Evolutionary conservation across 192 early-diverging fungal species (phyloP).

Genomic region (Phlyctochytrium bullatum): DNA sequence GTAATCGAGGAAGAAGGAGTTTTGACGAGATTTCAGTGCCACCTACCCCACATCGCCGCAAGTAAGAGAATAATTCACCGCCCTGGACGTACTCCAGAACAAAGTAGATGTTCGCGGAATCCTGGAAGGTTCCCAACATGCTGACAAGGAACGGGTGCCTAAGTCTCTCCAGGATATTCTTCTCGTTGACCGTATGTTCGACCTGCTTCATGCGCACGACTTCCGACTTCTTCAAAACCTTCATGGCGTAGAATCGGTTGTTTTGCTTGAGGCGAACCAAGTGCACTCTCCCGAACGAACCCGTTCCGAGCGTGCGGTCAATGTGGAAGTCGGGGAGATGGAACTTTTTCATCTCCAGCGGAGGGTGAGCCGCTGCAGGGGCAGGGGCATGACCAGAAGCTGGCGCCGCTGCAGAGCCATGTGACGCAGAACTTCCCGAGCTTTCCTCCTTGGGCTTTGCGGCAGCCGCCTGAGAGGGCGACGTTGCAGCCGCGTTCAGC

Average conservation of each 20-base stretch:
- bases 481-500: slow-evolving; percentile 6
- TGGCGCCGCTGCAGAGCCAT: not conserved
- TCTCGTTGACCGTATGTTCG: slow-evolving; percentile 98
- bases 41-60: slow-evolving; percentile 78
- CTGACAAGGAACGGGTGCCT: slow-evolving; percentile 88
- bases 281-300: slow-evolving; percentile 96
- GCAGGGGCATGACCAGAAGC: slow-evolving; percentile 5
- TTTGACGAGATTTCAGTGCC: slow-evolving; percentile 33
- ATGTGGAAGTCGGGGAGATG: slow-evolving; percentile 76
- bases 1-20: not conserved
- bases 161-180: slow-evolving; percentile 83
- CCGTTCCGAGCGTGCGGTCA: slow-evolving; percentile 89
- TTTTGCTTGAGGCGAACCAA: slow-evolving; percentile 77
- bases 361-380: slow-evolving; percentile 12
- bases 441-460: slow-evolving; percentile 9
- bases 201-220: slow-evolving; percentile 95
- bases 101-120: slow-evolving; percentile 87
- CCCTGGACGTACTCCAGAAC: slow-evolving; percentile 95
- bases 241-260: slow-evolving; percentile 92
- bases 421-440: not conserved
- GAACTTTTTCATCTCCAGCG: slow-evolving; percentile 23
- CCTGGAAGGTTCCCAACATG: slow-evolving; percentile 94
- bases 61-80: slow-evolving; percentile 93
- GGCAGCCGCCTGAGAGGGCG: not conserved
- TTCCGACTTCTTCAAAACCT: slow-evolving; percentile 90